A percentile compares a stretch with the other conserved stretches of the same genome.
phyloP scores from a whole-genome alignment of 306 rosid species.

The Canavalia ensiformis region DNA sequence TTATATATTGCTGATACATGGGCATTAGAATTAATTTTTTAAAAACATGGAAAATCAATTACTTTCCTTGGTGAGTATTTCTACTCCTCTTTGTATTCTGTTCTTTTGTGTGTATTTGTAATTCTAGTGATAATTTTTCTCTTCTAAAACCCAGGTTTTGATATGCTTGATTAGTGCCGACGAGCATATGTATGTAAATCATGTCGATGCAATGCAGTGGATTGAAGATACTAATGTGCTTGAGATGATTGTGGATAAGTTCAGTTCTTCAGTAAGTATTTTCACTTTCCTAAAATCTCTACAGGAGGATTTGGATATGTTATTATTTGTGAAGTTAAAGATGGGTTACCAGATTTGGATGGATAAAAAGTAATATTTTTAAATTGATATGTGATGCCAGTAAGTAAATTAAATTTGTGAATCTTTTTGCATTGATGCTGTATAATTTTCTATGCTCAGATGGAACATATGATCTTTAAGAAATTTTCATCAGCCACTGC shows the following conservation, averaged over 20 bases:
- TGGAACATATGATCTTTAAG: neutral
- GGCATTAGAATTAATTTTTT: conserved; percentile 6
- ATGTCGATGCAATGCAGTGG: conserved; percentile 90
- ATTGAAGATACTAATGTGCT: conserved; percentile 87
- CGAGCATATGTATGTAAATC: conserved; percentile 89
- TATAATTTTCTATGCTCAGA: conserved; percentile 3
- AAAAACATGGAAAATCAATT: neutral
- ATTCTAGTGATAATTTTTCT: conserved; percentile 30
- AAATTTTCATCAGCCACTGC: neutral
- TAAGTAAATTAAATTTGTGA: neutral
- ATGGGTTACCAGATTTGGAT: neutral
- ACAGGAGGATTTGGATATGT: conserved; percentile 18
- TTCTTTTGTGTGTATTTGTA: conserved; percentile 19
- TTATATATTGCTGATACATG: neutral
- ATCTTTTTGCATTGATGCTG: conserved; percentile 11
- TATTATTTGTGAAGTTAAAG: neutral
- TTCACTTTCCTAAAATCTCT: conserved; percentile 23
- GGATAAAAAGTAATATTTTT: neutral
- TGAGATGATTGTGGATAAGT: conserved; percentile 98
- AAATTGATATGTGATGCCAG: neutral
- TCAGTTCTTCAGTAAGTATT: conserved; percentile 90
- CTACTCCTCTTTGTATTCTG: neutral
- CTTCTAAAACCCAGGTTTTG: conserved; percentile 72
- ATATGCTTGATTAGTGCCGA: conserved; percentile 97
- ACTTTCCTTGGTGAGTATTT: conserved; percentile 2